Evolutionary conservation across 2,329 filamentous ascomycete genomes (phyloP), one percentile per base, ranked within the genome.

Genomic region (Fusarium sp.): DNA sequence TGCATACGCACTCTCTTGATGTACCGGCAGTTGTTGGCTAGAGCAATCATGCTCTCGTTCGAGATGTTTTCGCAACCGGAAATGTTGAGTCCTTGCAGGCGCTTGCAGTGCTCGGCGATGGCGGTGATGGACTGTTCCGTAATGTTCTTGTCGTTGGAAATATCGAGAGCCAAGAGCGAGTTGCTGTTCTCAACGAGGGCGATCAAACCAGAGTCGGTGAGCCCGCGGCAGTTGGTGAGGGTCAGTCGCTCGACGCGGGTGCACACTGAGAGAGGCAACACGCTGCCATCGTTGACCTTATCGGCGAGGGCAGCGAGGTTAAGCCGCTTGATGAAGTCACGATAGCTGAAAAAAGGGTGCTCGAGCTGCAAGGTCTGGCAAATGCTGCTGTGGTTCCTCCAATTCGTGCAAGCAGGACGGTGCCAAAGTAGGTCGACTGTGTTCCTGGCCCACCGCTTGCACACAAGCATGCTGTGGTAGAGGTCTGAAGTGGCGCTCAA

Each of bases 401-500:
- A 98, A 77, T 91, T 94, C 78, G 93, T 95, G 84, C 96, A 98
- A 31, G 94, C 92, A 2, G 96, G 96, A 42, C 96, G 90, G 82
- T 98, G 95, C 96, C 96, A 99, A 24, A 99, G 88, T 74, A 98
- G 89, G 72, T 96, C 96, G 75, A 98, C 96, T 60, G 93, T 92
- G 80, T 98, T 98, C 72, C 93, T 88, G 31, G 96, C 93, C 96
- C 96, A 99, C 71, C 92, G 91, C 83, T 95, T 95, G 79, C 92
- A 98, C n/a, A 98, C 95, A 73, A 96, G 87, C 93, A 98, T 95
- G 83, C 94, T 97, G 83, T 92, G 92, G 75, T 94, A 89, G 76
- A 98, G 88, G 79, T 99, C 96, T 51, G 87, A 85, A 3, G 95
- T 89, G 14, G 89, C 90, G 78, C 87, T 92, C 66, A 99, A 89